These are phyloP conservation scores for Primulina tabacum DNA, from an alignment of 257 asterid genomes.

Conservation along the genomic window DNA sequence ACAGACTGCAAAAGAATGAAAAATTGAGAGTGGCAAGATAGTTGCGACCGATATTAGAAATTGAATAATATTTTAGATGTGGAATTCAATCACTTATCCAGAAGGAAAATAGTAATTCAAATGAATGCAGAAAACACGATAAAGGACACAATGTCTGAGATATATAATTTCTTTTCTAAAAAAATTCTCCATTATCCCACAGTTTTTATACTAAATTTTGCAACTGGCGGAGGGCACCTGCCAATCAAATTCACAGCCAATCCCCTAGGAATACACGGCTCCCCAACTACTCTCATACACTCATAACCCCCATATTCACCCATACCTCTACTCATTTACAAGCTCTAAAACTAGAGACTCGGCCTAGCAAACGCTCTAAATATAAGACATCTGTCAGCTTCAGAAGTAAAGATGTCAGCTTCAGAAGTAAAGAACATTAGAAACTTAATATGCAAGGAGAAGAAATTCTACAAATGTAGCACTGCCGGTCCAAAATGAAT, in stretches of 20 bases:
- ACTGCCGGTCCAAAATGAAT: not conserved
- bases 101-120: not conserved
- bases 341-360: not conserved
- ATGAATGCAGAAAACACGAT: not conserved
- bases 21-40: not conserved
- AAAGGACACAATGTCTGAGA: not conserved
- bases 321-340: not conserved
- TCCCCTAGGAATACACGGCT: not conserved
- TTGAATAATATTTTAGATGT: not conserved
- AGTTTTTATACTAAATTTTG: not conserved
- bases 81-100: not conserved
- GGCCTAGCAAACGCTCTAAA: not conserved
- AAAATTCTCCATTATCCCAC: not conserved
- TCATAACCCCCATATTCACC: not conserved
- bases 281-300: not conserved
- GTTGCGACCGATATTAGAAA: not conserved
- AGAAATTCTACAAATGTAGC: constrained; percentile 7
- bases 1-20: not conserved
- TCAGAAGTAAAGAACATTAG: not conserved
- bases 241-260: not conserved
- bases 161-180: not conserved
- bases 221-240: not conserved
- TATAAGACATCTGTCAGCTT: not conserved
- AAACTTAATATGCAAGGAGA: not conserved
- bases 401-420: not conserved